Evolutionary conservation across 371 early-diverging fungal species (phyloP).

Genomic region (Mucor racemosus): DNA sequence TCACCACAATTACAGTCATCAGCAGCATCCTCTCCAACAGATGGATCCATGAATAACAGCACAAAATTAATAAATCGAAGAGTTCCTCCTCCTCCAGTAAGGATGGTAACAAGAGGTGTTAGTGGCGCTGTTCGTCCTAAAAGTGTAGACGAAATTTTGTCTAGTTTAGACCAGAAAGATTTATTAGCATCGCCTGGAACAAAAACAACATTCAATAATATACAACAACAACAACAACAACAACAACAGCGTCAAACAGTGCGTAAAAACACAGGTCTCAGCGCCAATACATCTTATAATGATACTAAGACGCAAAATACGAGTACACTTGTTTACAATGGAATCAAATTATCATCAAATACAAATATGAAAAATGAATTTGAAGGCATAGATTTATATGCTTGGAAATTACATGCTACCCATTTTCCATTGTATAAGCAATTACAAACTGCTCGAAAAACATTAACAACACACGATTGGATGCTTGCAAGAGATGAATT

Average conservation of each 20-base stretch:
- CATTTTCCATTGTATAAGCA: constrained; percentile 71
- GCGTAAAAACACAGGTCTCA: not conserved
- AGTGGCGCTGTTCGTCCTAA: constrained; percentile 69
- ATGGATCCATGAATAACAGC: not conserved
- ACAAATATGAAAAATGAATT: constrained; percentile 33
- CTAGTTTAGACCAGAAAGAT: constrained; percentile 40
- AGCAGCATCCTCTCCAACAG: constrained; percentile 1
- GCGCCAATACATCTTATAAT: not conserved
- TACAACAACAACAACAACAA: constrained; percentile 9
- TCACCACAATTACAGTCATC: constrained; percentile 3
- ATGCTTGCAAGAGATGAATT: constrained; percentile 86
- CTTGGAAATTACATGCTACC: constrained; percentile 75
- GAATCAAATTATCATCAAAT: constrained; percentile 44
- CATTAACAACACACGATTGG: constrained; percentile 83
- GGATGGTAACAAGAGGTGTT: constrained; percentile 76
- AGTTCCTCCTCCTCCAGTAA: constrained; percentile 64
- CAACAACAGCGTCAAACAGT: not conserved
- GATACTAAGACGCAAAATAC: constrained; percentile 41
- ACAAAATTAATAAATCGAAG: constrained; percentile 31
- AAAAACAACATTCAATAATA: not conserved
- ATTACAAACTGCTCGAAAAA: constrained; percentile 73
- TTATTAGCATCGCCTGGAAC: not conserved
- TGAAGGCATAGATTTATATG: constrained; percentile 60
- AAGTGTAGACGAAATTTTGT: constrained; percentile 63
- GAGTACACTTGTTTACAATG: constrained; percentile 70